Base-by-base conservation (phyloP, 202 grass and related monocot species). In the Zizania palustris region DNA sequence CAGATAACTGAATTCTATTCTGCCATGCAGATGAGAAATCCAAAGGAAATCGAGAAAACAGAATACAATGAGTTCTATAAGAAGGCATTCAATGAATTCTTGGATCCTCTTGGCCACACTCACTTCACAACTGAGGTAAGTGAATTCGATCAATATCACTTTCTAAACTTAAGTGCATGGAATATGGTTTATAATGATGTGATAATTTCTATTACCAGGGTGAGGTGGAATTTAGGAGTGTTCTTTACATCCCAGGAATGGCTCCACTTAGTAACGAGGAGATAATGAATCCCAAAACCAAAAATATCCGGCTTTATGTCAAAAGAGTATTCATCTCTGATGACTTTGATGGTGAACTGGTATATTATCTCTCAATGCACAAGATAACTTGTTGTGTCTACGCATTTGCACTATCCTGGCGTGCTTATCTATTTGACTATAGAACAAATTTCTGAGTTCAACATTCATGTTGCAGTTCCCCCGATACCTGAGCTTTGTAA, bases 11-110 rank as follows among this genome's bases (percentile, higher is more conserved):
- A 76, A 71, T 81, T 45, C 15, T 63, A 40, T 69, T 88, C 48
- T 14, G 70, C 20, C 11, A 19, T 83, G 71, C 81, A 96, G 93
- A 89, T 92, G 75, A 86, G 87, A 42, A 92, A 79, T 83, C 78
- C 87, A 3, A 96, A 90, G 39, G 93, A 96, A 45, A 81, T 92
- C 11, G 82, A 87, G 39, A 86, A 85, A 61, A 88, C 73, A 0
- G 82, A 96, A 76, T 96, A 92, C 85, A 82, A 90, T 83, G 93
- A 90, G 76, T 96, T 96, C 39, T 96, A 90, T 49, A 96, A 90
- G 79, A 96, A 88, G 72, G 82, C 93, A 62, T 96, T 96, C 56
- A 90, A 96, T 83, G 93, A 96, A 64, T 96, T 90, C 49, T 69
- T 88, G 75, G 93, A 96, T 51, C 93, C 89, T 53, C 85, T 96